These are phyloP conservation scores for Dunaliella primolecta DNA, from an alignment of 139 green algal species.

Conservation along the genomic window DNA sequence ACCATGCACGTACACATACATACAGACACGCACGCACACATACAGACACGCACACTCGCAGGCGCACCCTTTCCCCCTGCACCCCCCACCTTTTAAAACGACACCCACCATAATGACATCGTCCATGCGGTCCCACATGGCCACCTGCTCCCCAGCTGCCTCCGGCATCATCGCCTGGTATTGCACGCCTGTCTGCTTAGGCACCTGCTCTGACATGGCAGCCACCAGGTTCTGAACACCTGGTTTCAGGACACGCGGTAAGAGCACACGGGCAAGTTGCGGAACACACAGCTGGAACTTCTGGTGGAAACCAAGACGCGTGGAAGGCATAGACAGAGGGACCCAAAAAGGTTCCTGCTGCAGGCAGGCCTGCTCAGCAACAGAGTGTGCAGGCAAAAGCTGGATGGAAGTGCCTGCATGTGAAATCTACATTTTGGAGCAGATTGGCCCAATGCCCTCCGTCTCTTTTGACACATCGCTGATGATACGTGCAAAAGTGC, in stretches of 20 bases:
- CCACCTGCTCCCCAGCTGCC: conserved; percentile 54
- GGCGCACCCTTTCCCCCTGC: no score
- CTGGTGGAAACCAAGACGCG: neutral
- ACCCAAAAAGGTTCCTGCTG: neutral
- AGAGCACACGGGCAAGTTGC: neutral
- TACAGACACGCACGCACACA: neutral
- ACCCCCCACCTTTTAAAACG: no score
- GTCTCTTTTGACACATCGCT: no score
- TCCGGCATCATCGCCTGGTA: conserved; percentile 51
- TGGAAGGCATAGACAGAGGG: neutral
- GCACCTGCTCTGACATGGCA: conserved; percentile 29
- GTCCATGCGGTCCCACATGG: conserved; percentile 60
- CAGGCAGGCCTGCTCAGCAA: neutral
- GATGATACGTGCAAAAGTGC: no score
- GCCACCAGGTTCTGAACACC: conserved; percentile 37
- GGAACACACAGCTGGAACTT: neutral
- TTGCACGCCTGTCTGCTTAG: neutral
- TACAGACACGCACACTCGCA: no score
- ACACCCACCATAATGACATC: conserved; percentile 74
- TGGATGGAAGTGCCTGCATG: neutral
- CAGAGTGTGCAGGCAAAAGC: neutral
- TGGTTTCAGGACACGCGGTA: conserved; percentile 1
- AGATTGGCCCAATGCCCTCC: no score
- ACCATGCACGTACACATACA: neutral
- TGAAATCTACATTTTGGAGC: no score